Base-by-base conservation (phyloP, 148 eudicot genomes). In the Nyssa sinensis region DNA sequence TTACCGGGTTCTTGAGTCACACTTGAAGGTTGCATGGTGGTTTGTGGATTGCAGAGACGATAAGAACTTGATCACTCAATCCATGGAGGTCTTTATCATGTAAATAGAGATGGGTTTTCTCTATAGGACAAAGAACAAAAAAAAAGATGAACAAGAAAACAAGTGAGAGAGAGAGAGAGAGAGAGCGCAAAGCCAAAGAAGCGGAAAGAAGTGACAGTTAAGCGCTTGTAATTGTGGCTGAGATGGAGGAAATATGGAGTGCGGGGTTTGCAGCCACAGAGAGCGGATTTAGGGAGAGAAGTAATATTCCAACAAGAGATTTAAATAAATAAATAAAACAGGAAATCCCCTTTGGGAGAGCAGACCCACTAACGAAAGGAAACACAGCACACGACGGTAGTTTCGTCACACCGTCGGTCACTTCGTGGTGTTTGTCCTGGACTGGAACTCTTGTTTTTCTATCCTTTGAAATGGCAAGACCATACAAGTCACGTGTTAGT, bases 21-120 rank as follows among this genome's bases (percentile, higher is more conserved):
- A 58, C 86, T 73, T 28, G 91, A 81, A 70, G 93, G 61, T 74
- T 86, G 92, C 92, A 89, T 92, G 47, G 30, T 67, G 70, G 64
- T 73, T 9, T 16, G 24, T 58, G 4, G 5, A 12, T 80, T 35
- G 47, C 21, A 29, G 10, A n/a, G 61, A 0, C 17, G 10, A 65
- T 16, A 25, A 31, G 53, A 78, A 61, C 16, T 25, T 39, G 62
- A 69, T 27, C 41, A 29, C 31, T 77, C 66, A 73, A 61, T 61
- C 49, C 57, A 67, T 71, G 17, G 62, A 34, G 57, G 66, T 30
- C 14, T 14, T 44, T 13, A 39, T 32, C 69, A 23, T 16, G 31
- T 1, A 17, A 41, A 64, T 41, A 12, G 24, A 35, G 29, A 23
- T 63, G 62, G 63, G 55, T 53, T 3, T 61, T 58, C 66, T 41